Percentiles rank a stretch among this genome's conserved stretches.
Conservation (phyloP, 768 basidiomycete species). For the Lentinula guzmanii region DNA sequence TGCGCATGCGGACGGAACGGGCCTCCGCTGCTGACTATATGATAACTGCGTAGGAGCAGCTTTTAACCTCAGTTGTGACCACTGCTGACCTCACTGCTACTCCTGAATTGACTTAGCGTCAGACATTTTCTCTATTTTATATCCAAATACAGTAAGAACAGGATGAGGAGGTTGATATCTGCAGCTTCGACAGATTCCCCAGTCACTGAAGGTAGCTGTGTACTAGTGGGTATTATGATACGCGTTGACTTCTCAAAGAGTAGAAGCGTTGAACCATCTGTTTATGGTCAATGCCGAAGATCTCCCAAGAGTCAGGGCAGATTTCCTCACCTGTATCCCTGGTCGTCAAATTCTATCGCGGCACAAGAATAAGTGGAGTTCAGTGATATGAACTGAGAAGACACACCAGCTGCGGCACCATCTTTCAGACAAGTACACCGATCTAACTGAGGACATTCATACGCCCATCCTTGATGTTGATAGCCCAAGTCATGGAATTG, state of each 20-base stretch:
- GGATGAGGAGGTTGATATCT: too few species aligned
- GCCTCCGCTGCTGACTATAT: background rate
- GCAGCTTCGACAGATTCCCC: background rate
- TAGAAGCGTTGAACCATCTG: constrained; percentile 1
- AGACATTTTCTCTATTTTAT: too few species aligned
- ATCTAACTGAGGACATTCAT: constrained; percentile 16
- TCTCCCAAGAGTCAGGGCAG: too few species aligned
- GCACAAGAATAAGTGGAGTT: too few species aligned
- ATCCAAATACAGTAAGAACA: too few species aligned
- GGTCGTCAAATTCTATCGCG: background rate
- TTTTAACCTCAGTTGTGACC: too few species aligned
- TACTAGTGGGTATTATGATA: background rate
- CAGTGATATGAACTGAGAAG: too few species aligned
- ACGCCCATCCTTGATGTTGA: constrained; percentile 23
- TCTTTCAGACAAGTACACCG: constrained; percentile 20
- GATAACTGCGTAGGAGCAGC: too few species aligned
- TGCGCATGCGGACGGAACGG: background rate
- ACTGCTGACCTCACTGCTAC: too few species aligned
- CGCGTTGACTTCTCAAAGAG: background rate
- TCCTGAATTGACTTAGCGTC: too few species aligned
- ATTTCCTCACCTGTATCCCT: background rate
- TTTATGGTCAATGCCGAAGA: background rate
- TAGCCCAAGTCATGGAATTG: constrained; percentile 23
- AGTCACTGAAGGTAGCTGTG: background rate
- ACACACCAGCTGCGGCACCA: constrained; percentile 5